phyloP scores from a whole-genome alignment of 768 basidiomycete species.

The Sistotremastrum suecicum region DNA sequence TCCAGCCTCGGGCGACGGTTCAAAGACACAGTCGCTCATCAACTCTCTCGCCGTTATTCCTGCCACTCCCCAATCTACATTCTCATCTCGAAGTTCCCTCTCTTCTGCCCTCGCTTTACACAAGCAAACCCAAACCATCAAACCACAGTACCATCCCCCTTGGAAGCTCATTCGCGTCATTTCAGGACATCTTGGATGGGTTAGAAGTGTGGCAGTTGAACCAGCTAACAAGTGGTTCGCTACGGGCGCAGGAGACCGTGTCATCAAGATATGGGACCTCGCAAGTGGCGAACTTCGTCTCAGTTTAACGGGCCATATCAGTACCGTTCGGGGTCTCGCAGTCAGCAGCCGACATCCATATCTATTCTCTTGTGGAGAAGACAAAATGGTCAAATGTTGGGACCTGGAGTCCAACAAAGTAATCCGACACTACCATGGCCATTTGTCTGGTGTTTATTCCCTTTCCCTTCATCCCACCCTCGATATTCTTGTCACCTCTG shows the following conservation, averaged over 20 bases:
- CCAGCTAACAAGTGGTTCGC: constrained; percentile 99
- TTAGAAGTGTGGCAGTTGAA: constrained; percentile 89
- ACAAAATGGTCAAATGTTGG: constrained; percentile 99
- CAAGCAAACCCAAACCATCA: constrained; percentile 87
- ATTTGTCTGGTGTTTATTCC: constrained; percentile 94
- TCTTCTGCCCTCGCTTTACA: constrained; percentile 86
- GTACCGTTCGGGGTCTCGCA: constrained; percentile 87
- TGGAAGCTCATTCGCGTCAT: constrained; percentile 97
- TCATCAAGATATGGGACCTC: constrained; percentile 98
- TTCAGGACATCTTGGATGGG: constrained; percentile 97
- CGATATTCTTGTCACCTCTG: constrained; percentile 88
- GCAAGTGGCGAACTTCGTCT: constrained; percentile 95
- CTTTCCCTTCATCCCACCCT: constrained; percentile 89
- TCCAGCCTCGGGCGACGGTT: constrained; percentile 31
- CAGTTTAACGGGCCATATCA: constrained; percentile 95
- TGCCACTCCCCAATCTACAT: constrained; percentile 51
- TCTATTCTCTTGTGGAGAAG: constrained; percentile 93
- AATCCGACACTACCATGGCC: constrained; percentile 96
- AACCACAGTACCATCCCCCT: constrained; percentile 89
- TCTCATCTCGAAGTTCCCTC: constrained; percentile 47
- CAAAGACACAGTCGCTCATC: constrained; percentile 40
- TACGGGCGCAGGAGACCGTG: constrained; percentile 93
- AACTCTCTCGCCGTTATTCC: constrained; percentile 66
- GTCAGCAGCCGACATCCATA: constrained; percentile 92
- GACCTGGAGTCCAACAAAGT: constrained; percentile 98